phyloP scores from a whole-genome alignment of 208 protist species.

The Trypanosoma lewisi region DNA sequence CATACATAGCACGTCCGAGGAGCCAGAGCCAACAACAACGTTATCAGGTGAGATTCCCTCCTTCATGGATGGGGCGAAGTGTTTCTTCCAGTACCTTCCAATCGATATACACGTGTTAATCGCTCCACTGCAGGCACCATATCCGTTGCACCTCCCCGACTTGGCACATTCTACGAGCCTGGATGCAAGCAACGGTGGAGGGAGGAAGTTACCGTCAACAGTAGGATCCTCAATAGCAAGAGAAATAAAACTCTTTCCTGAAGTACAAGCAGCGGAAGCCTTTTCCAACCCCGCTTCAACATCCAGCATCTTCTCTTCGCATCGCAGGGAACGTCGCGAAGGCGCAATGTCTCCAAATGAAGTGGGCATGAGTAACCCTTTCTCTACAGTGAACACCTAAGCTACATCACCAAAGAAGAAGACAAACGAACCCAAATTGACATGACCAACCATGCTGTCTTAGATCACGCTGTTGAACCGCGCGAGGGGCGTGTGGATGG shows the following conservation, averaged over 20 bases:
- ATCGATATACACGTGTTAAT: conserved; percentile 36
- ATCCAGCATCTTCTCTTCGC: background rate
- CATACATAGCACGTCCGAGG: conserved; percentile 87
- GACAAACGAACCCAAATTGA: no score
- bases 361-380: no score
- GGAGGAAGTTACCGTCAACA: conserved; percentile 59
- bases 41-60: conserved; percentile 32
- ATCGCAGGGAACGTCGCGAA: background rate
- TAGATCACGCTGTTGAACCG: no score
- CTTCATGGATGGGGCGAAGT: conserved; percentile 18
- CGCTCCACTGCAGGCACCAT: conserved; percentile 35
- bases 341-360: background rate
- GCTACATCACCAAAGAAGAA: no score
- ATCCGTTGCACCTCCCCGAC: conserved; percentile 45
- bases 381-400: no score
- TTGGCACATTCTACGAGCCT: conserved; percentile 36
- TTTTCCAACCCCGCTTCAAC: background rate
- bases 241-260: conserved; percentile 35
- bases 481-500: no score
- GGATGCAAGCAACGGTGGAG: conserved; percentile 29
- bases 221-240: conserved; percentile 72
- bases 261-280: background rate
- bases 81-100: conserved; percentile 31
- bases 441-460: no score
- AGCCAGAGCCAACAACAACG: conserved; percentile 77